phyloP scores from a whole-genome alignment of 805 yeast genomes.

The Debaryomyces castellii region DNA sequence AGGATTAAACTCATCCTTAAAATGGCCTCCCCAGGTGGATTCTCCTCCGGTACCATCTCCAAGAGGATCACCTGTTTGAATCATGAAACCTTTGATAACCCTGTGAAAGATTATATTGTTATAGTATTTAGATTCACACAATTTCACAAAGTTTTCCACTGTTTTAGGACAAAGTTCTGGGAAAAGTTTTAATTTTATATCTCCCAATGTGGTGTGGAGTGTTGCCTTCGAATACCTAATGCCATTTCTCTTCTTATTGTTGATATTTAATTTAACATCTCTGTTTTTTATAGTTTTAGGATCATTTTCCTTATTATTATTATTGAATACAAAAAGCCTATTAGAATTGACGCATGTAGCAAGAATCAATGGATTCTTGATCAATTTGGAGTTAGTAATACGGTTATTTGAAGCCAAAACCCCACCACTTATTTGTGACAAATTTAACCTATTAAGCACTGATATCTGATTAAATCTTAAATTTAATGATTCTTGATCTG shows the following conservation, averaged over 20 bases:
- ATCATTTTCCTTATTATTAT: neutral
- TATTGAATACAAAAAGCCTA: constrained; percentile 11
- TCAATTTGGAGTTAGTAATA: constrained; percentile 13
- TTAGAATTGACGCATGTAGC: constrained; percentile 10
- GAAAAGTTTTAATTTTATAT: constrained; percentile 35
- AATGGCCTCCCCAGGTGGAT: constrained; percentile 24
- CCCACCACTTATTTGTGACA: constrained; percentile 9
- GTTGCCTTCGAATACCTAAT: constrained; percentile 6
- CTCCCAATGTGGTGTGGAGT: constrained; percentile 42
- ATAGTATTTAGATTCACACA: constrained; percentile 38
- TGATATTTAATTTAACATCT: constrained; percentile 7
- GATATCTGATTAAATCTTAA: constrained; percentile 8
- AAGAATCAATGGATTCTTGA: constrained; percentile 11
- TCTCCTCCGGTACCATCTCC: constrained; percentile 28
- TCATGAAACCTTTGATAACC: constrained; percentile 23
- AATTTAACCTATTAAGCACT: constrained; percentile 10
- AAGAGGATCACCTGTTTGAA: constrained; percentile 25
- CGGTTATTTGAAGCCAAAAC: constrained; percentile 18
- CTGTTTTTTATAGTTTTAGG: constrained; percentile 2
- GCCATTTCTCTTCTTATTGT: constrained; percentile 2
- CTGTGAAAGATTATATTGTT: constrained; percentile 30
- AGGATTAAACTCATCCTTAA: constrained; percentile 27
- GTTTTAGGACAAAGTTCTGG: constrained; percentile 39
- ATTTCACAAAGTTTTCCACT: constrained; percentile 38
- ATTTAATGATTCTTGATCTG: constrained; percentile 8